Conservation (phyloP, 2,329 filamentous ascomycete species). For the Phialophora macrospora region DNA sequence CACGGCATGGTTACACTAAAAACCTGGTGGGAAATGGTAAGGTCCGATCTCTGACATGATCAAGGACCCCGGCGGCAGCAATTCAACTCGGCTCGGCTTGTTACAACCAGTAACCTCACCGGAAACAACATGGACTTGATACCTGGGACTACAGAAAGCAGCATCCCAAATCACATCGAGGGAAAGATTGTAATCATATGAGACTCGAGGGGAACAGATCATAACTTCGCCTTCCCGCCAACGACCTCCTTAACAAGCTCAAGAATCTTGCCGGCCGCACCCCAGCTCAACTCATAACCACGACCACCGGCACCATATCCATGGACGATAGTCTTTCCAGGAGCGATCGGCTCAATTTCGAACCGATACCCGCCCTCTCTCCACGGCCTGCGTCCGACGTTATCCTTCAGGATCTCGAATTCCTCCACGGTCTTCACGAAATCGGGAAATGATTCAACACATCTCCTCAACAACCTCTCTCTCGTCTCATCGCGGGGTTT, state of each 20-base stretch:
- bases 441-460: constrained; percentile 50
- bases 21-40: not conserved
- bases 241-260: constrained; percentile 28
- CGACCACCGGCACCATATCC: constrained; percentile 66
- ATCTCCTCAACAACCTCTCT: constrained; percentile 53
- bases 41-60: not conserved
- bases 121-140: not conserved
- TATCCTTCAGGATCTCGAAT: constrained; percentile 53
- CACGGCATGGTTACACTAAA: not conserved
- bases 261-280: constrained; percentile 52
- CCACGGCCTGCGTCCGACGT: constrained; percentile 53
- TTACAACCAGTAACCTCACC: not conserved
- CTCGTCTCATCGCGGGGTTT: constrained; percentile 56
- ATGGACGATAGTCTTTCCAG: constrained; percentile 51
- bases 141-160: not conserved
- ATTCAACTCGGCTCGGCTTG: not conserved
- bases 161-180: not conserved
- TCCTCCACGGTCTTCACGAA: constrained; percentile 43
- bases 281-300: constrained; percentile 67
- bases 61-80: too few species aligned
- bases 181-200: not conserved
- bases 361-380: constrained; percentile 57
- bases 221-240: constrained; percentile 15
- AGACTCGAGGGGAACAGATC: not conserved
- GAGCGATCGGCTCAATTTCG: constrained; percentile 53